These are phyloP conservation scores for Mortierella sp. DNA, from an alignment of 371 early-diverging fungal species.

Conservation along the genomic window DNA sequence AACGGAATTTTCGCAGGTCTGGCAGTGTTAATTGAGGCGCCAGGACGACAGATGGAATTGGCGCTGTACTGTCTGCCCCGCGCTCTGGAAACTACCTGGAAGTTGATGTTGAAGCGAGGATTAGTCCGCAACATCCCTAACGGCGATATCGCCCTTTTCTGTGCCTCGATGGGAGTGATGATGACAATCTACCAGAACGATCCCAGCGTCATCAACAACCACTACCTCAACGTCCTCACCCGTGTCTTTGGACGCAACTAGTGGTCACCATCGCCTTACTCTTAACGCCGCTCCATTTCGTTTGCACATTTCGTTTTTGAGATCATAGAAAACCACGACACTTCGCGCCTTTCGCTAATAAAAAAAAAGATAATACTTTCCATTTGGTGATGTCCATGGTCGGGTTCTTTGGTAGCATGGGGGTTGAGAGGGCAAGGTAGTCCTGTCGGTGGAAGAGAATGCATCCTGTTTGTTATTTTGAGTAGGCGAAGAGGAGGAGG, in stretches of 20 bases:
- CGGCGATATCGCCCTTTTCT: constrained; percentile 77
- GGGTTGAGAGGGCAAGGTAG: no score
- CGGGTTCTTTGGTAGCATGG: no score
- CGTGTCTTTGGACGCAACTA: constrained; percentile 84
- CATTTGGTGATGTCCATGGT: no score
- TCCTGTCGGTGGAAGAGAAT: no score
- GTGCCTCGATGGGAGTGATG: constrained; percentile 80
- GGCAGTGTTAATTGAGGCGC: constrained; percentile 80
- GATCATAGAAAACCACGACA: no score
- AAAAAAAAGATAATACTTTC: no score
- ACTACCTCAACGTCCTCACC: constrained; percentile 84
- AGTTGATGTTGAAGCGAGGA: constrained; percentile 47
- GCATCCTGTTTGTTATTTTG: no score
- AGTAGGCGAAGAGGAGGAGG: no score
- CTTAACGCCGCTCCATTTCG: no score
- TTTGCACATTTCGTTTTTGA: no score
- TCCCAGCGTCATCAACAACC: constrained; percentile 75
- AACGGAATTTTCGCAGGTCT: constrained; percentile 81
- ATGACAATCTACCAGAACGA: constrained; percentile 90
- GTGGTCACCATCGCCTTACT: neutral
- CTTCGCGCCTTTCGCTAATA: no score
- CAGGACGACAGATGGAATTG: constrained; percentile 82
- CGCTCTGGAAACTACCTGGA: constrained; percentile 83
- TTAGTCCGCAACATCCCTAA: constrained; percentile 59
- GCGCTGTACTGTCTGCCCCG: constrained; percentile 87